Evolutionary conservation across 148 eudicot species (phyloP).

Genomic region (Cornus kousa): DNA sequence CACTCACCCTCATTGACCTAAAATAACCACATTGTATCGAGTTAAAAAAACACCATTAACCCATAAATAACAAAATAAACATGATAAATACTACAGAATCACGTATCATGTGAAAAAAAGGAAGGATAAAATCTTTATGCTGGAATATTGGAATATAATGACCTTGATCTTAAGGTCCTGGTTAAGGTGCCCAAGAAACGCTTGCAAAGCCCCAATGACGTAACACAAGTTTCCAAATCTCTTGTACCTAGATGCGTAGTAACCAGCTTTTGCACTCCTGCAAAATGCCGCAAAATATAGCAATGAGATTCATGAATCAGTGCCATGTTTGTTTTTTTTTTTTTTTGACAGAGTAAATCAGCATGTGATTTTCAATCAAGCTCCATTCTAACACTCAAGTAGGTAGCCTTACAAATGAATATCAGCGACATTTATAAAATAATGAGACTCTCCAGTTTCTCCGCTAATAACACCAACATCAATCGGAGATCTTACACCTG

Average conservation of each 20-base stretch:
- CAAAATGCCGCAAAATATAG: constrained; percentile 16
- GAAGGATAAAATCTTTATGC: neutral
- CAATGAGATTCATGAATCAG: neutral
- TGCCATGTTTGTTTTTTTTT: too few species aligned
- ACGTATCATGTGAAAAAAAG: neutral
- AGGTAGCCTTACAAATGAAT: constrained; percentile 76
- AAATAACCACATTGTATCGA: neutral
- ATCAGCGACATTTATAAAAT: constrained; percentile 93
- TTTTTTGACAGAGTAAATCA: neutral
- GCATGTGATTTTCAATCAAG: neutral
- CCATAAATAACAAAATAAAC: neutral
- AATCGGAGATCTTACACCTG: constrained; percentile 70
- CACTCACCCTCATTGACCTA: constrained; percentile 93
- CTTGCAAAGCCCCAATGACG: constrained; percentile 95
- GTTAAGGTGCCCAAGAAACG: constrained; percentile 83
- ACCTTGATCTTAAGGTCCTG: constrained; percentile 83
- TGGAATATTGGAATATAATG: constrained; percentile 4
- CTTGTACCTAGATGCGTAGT: constrained; percentile 88
- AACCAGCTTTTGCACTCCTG: constrained; percentile 99
- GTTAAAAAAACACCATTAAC: constrained; percentile 2
- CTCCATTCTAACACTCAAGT: neutral
- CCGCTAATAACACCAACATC: constrained; percentile 75
- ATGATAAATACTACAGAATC: neutral
- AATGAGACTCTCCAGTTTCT: constrained; percentile 62
- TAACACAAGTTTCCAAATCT: constrained; percentile 89